Evolutionary conservation across 192 early-diverging fungal species (phyloP).

Genomic region (Coemansia sp.): DNA sequence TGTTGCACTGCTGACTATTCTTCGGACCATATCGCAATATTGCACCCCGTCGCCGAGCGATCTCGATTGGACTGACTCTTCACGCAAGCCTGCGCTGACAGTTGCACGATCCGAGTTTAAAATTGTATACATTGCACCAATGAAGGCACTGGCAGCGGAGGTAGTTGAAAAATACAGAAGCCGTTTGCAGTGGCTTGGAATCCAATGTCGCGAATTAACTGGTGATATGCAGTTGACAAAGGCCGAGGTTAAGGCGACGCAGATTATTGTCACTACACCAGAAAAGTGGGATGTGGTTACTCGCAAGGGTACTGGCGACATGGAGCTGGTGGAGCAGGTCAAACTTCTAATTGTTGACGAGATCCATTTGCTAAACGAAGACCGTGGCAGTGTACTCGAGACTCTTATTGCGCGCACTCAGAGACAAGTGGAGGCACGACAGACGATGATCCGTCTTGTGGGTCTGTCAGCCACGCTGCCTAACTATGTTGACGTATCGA

Average conservation of each 20-base stretch:
- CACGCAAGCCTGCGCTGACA: constrained; percentile 52
- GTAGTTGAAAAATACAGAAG: constrained; percentile 88
- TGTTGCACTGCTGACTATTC: constrained; percentile 90
- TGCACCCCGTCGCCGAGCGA: constrained; percentile 60
- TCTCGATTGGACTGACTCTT: constrained; percentile 15
- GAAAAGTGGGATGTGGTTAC: constrained; percentile 99
- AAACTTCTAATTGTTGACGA: constrained; percentile 95
- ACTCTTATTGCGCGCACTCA: constrained; percentile 93
- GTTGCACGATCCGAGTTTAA: constrained; percentile 91
- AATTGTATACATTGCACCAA: constrained; percentile 96
- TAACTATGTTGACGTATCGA: constrained; percentile 95
- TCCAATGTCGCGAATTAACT: constrained; percentile 89
- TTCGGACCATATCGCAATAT: constrained; percentile 76
- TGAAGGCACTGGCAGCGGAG: constrained; percentile 98
- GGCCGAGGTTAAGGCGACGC: constrained; percentile 85
- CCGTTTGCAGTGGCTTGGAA: constrained; percentile 78
- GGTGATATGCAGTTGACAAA: constrained; percentile 99
- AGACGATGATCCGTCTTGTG: constrained; percentile 94
- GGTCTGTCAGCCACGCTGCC: constrained; percentile 97
- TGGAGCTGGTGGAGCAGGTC: constrained; percentile 87
- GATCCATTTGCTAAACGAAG: constrained; percentile 96
- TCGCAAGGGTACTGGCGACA: constrained; percentile 92
- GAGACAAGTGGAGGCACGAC: constrained; percentile 86
- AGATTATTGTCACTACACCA: constrained; percentile 98
- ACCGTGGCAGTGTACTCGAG: constrained; percentile 95